These are phyloP conservation scores for Leptomonas seymouri DNA, from an alignment of 208 protist genomes.

Conservation along the genomic window DNA sequence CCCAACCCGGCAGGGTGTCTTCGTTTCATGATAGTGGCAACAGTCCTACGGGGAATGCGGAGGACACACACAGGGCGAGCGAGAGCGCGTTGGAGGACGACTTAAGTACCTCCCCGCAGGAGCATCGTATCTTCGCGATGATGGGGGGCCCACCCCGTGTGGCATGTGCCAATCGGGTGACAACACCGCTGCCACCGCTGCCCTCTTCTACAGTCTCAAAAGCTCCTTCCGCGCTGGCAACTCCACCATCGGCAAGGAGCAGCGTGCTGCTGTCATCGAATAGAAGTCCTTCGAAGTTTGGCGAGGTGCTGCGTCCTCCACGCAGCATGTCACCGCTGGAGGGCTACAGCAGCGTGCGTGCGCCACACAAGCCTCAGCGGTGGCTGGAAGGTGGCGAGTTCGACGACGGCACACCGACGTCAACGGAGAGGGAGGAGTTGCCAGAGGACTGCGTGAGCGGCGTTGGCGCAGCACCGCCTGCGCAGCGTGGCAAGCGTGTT, in stretches of 20 bases:
- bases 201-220: conserved; percentile 1
- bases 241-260: neutral
- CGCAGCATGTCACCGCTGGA: neutral
- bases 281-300: neutral
- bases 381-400: neutral
- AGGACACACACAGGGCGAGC: neutral
- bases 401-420: neutral
- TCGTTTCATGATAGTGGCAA: neutral
- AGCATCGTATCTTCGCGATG: neutral
- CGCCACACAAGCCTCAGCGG: neutral
- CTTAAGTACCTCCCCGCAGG: neutral
- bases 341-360: neutral
- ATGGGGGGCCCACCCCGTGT: neutral
- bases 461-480: neutral
- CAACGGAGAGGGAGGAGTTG: neutral
- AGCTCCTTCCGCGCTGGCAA: neutral
- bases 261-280: neutral
- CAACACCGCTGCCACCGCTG: conserved; percentile 10
- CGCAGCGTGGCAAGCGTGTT: conserved; percentile 10
- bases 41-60: neutral
- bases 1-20: neutral
- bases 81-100: neutral
- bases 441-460: neutral
- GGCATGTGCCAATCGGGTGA: neutral
- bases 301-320: conserved; percentile 6